Percentiles rank a stretch among this genome's conserved stretches.
These are phyloP conservation scores for Naganishia vishniacii DNA, from an alignment of 768 basidiomycete genomes.

Conservation along the genomic window DNA sequence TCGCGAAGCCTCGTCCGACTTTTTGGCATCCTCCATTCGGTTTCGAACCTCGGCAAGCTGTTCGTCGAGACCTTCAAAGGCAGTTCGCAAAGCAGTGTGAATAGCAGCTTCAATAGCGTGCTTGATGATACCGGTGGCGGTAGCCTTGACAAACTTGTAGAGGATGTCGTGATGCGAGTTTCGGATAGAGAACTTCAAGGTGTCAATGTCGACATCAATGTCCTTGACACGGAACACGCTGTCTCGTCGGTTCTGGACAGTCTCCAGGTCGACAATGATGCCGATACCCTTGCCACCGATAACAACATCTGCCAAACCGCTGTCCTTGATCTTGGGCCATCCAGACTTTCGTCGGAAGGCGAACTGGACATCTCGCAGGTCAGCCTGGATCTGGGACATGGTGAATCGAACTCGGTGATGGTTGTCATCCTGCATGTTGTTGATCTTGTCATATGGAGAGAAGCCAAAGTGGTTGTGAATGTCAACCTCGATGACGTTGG, in stretches of 20 bases:
- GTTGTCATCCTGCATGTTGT: conserved; percentile 53
- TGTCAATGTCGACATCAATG: conserved; percentile 73
- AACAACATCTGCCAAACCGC: conserved; percentile 72
- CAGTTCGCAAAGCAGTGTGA: conserved; percentile 65
- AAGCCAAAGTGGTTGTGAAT: conserved; percentile 79
- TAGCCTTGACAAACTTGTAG: conserved; percentile 75
- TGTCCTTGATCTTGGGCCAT: conserved; percentile 71
- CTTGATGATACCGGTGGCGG: conserved; percentile 79
- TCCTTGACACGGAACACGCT: conserved; percentile 50
- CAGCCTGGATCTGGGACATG: conserved; percentile 80
- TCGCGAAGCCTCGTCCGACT: conserved; percentile 42
- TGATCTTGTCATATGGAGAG: conserved; percentile 62
- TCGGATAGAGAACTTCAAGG: conserved; percentile 81
- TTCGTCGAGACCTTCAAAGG: conserved; percentile 78
- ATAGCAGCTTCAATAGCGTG: conserved; percentile 55
- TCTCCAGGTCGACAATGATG: conserved; percentile 47
- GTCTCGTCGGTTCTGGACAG: conserved; percentile 47
- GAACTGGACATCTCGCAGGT: conserved; percentile 89
- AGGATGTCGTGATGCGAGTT: conserved; percentile 84
- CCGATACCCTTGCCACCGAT: conserved; percentile 30
- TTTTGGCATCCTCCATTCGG: conserved; percentile 60
- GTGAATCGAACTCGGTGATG: conserved; percentile 70
- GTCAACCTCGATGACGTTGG: conserved; percentile 57
- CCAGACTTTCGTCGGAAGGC: conserved; percentile 82
- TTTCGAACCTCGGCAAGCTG: conserved; percentile 75